These are phyloP conservation scores for Coemansia sp. DNA, from an alignment of 192 early-diverging fungal genomes.

Conservation along the genomic window DNA sequence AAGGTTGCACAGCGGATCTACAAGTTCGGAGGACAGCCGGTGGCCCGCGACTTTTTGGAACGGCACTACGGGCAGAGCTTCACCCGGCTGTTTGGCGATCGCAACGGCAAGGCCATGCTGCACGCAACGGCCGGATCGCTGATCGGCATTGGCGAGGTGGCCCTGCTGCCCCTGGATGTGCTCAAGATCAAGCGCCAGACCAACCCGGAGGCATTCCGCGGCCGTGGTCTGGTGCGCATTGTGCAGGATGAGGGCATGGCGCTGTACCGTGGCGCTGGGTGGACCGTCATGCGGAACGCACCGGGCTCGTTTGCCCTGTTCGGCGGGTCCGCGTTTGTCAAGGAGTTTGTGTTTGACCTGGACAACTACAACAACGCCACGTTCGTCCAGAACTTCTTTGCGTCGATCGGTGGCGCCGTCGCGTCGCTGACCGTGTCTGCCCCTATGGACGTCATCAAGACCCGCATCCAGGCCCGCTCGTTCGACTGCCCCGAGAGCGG, in stretches of 20 bases:
- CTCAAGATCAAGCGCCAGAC: conserved; percentile 98
- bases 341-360: conserved; percentile 87
- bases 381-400: conserved; percentile 96
- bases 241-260: conserved; percentile 84
- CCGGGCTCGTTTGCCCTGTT: conserved; percentile 97
- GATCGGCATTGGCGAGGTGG: conserved; percentile 97
- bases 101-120: conserved; percentile 92
- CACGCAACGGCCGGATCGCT: conserved; percentile 96
- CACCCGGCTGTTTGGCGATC: conserved; percentile 80
- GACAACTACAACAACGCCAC: conserved; percentile 93
- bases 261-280: conserved; percentile 90
- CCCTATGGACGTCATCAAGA: conserved; percentile 98
- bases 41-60: conserved; percentile 89
- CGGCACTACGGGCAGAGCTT: conserved; percentile 73
- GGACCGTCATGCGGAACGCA: conserved; percentile 97
- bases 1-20: conserved; percentile 96
- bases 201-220: conserved; percentile 81
- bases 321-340: conserved; percentile 88
- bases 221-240: conserved; percentile 72
- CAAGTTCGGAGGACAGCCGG: conserved; percentile 98
- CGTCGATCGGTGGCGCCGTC: conserved; percentile 92
- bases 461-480: conserved; percentile 91
- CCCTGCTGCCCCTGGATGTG: conserved; percentile 91
- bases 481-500: conserved; percentile 86
- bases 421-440: conserved; percentile 92